Base-by-base conservation (phyloP, 108 stramenopile genomes). In the Seminavis robusta region DNA sequence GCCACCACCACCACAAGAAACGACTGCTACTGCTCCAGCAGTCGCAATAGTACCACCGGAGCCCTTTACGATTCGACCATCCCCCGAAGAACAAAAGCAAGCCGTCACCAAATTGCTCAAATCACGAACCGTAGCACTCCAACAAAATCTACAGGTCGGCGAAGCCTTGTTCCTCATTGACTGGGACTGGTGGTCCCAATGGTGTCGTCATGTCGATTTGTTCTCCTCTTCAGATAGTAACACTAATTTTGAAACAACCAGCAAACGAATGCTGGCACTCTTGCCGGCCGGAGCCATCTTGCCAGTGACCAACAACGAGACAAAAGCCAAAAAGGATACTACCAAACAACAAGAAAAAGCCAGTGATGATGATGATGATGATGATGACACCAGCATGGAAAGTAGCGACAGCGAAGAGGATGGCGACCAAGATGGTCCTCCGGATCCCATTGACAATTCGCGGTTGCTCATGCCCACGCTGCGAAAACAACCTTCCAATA, bases 81-180 rank as follows among this genome's bases (percentile, higher is more conserved):
- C 15, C 2, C 58, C 43, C 28, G 17, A 13, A 10, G 4, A 19
- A 13, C 62, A 63, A 50, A 37, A 26, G 13, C 13, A 48, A 11
- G 34, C 16, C 33, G 42, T 63, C 15, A 23, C 26, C 15, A 54
- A 20, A 9, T 54, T 63, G 23, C 34, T 65, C 43, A 8, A 30
- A 31, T n/a, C 28, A 20, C n/a, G n/a, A n/a, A 24, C 33, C 1
- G 8, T 13, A 5, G 37, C 26, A 20, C 20, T 37, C 26, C 46
- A 34, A 51, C 48, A 37, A 2, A 43, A 46, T 7, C 53, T 31
- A 21, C n/a, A n/a, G n/a, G n/a, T n/a, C n/a, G 83, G 80, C 5
- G 89, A 91, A 54, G 83, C 83, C 5, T 85, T 79, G 38, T 84
- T 74, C 48, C 39, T 91, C 13, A 23, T 91, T n/a, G 57, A 86